Evolutionary conservation across 1,139 yeast genomes (phyloP), one percentile per base, ranked within the genome.

Genomic region (Candida tunisiensis): DNA sequence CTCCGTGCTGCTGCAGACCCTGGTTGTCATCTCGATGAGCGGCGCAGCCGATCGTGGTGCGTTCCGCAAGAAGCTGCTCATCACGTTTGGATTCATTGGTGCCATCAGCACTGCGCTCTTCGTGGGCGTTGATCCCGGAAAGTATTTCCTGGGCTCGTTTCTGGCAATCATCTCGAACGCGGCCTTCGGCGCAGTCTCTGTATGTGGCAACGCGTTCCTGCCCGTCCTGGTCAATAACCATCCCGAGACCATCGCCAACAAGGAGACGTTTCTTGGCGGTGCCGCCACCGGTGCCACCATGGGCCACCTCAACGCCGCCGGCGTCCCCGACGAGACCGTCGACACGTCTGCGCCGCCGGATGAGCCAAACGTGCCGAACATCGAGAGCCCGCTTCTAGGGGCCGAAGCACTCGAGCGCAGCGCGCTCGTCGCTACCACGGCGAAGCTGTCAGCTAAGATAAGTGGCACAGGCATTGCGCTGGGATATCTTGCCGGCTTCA

Each of bases 171-270:
- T 69, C 0, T 71, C 78, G 1, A 74, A 72, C 38, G 57, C 73
- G n/a, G 63, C 74, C 14, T 74, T 66, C 48, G 83, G 85, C 1
- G 77, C 74, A 3, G 77, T 72, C 3, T 68, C 69, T 28, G 83
- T 74, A 8, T 72, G 80, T 34, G 82, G 80, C n/a, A 74, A 74
- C 44, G 69, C 83, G 1, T 65, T 67, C 34, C 45, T 74, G 20
- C 80, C 83, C 0, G 57, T 65, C 1, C 45, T 74, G 25, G 74
- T 60, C 3, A n/a, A n/a, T n/a, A n/a, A n/a, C n/a, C n/a, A n/a
- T n/a, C n/a, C n/a, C n/a, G 51, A 57, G 26, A 49, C 55, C 26
- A 49, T 50, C 30, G 44, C 45, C 4, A 35, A 34, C 2, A 37
- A 30, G 8, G 37, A 32, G 19, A 10, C 8, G 19, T 9, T 8